Evolutionary conservation across 2,329 filamentous ascomycete genomes (phyloP), one percentile per base, ranked within the genome.

Genomic region (Pyrenophora graminea): DNA sequence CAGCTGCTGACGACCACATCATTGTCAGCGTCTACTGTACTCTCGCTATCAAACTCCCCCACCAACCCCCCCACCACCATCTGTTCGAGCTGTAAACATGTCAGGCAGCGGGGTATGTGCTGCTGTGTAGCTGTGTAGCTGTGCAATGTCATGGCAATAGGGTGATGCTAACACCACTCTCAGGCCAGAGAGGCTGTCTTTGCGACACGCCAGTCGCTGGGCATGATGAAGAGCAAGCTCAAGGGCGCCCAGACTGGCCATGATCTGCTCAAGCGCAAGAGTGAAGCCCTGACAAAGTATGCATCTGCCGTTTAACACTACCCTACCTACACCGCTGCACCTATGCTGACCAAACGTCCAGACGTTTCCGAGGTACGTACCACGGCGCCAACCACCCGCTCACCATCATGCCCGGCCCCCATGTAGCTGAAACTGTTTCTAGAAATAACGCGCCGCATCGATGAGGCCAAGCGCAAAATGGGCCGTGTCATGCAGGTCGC

Each of bases 381-480:
- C 69, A 57, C 58, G 32, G 42, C 48, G 57, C 55, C 56, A 44
- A 53, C 10, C 23, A 25, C 39, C 6, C 43, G 39, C 51, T 39
- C 38, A 47, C 31, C 44, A 25, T 25, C 4, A 9, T 21, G 19
- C 19, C 30, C 21, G 27, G 17, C 34, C 45, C 42, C 42, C 45
- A 34, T 60, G 51, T 55, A 61, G 54, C 66, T 68, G 61, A 69
- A 58, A 65, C 61, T 15, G 30, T 38, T 18, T 56, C 44, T 55
- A 74, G 94, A 99, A 69, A 99, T 99, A 69, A 97, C 94, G 42
- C 86, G 87, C 73, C 89, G 94, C 70, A 99, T 99, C 76, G 93
- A 99, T 79, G 94, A 99, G 76, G 94, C 94, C 36, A 99, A 99
- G 78, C 89, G 92, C 66, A 99, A 99, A 80, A 99, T 99, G 93